Percentiles rank a stretch among this genome's conserved stretches.
Conservation (phyloP, 805 yeast species). For the Yarrowia yakushimensis region DNA sequence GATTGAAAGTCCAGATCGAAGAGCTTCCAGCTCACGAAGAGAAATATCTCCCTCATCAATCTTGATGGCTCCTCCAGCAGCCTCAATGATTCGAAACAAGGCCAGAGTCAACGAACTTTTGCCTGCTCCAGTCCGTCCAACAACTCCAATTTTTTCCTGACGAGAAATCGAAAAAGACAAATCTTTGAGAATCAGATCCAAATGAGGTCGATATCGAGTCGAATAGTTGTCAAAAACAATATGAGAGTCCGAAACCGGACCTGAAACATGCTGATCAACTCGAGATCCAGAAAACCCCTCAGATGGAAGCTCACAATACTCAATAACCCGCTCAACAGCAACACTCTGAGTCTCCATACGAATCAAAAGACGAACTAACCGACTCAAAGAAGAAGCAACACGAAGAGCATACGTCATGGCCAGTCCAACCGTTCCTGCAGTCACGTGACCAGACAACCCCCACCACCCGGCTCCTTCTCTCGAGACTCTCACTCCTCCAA, state of each 20-base stretch:
- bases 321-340: slow-evolving; percentile 67
- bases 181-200: slow-evolving; percentile 63
- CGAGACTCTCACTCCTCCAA: slow-evolving; percentile 28
- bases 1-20: slow-evolving; percentile 68
- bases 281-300: slow-evolving; percentile 43
- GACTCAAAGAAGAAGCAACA: slow-evolving; percentile 50
- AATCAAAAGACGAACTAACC: slow-evolving; percentile 37
- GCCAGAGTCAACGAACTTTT: slow-evolving; percentile 73
- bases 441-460: slow-evolving; percentile 28
- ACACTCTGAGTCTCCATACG: slow-evolving; percentile 40
- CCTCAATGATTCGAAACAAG: slow-evolving; percentile 63
- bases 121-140: slow-evolving; percentile 92
- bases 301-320: slow-evolving; percentile 54
- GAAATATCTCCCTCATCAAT: slow-evolving; percentile 71
- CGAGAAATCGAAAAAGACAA: slow-evolving; percentile 50
- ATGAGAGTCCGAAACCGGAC: slow-evolving; percentile 65
- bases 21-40: slow-evolving; percentile 58
- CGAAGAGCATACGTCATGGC: slow-evolving; percentile 49
- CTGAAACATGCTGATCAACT: slow-evolving; percentile 42
- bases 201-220: slow-evolving; percentile 59
- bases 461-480: slow-evolving; percentile 15
- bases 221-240: slow-evolving; percentile 55
- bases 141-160: slow-evolving; percentile 72
- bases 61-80: slow-evolving; percentile 48
- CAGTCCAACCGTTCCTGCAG: slow-evolving; percentile 58